Percentiles rank a stretch among this genome's conserved stretches.
Conservation (phyloP, 768 basidiomycete species). For the Leccinum obscurum region DNA sequence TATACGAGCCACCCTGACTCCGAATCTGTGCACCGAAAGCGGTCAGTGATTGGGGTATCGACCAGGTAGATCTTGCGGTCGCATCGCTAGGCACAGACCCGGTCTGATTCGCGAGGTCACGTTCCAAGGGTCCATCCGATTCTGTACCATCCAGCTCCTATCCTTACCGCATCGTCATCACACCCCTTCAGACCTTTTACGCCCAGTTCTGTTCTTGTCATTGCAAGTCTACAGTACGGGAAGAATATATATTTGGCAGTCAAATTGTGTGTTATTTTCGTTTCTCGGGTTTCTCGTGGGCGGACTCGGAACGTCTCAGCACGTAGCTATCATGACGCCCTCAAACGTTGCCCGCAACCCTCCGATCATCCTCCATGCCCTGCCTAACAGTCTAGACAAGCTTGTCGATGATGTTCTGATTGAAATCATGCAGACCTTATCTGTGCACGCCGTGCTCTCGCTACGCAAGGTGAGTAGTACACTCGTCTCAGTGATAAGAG, state of each 20-base stretch:
- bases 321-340: conserved; percentile 5
- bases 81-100: neutral
- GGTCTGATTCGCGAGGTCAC: conserved; percentile 10
- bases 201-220: neutral
- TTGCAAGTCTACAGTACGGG: neutral
- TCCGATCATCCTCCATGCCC: neutral
- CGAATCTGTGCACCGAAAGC: neutral
- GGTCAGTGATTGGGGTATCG: neutral
- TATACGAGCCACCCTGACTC: neutral
- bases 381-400: conserved; percentile 20
- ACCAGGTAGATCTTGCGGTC: neutral
- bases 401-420: conserved; percentile 31
- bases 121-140: neutral
- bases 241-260: neutral
- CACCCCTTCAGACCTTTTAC: neutral
- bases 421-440: conserved; percentile 15
- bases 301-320: neutral
- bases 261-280: neutral
- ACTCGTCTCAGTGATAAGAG: neutral
- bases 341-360: neutral
- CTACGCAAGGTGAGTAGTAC: conserved; percentile 24
- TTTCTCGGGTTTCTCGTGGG: neutral
- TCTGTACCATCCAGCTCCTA: neutral
- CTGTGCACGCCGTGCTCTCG: conserved; percentile 21
- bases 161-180: neutral